phyloP scores from a whole-genome alignment of 345 rosid species.

The Salix dunnii region DNA sequence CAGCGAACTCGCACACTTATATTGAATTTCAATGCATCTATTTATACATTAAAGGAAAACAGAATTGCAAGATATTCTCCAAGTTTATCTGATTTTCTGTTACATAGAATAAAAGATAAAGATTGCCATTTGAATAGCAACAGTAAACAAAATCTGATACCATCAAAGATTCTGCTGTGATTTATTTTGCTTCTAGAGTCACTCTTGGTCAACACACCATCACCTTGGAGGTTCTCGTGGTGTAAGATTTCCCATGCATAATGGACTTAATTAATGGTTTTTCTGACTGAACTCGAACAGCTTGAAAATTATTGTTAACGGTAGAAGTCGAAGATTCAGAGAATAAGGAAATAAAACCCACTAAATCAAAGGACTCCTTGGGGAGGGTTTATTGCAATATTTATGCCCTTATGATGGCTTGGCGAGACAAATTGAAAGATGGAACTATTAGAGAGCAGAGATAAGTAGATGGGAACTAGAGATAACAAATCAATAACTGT shows the following conservation, averaged over 20 bases:
- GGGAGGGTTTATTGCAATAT: background rate
- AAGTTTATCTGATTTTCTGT: too few species aligned
- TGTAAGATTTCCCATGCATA: background rate
- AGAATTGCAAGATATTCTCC: too few species aligned
- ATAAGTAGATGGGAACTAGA: background rate
- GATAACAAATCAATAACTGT: background rate
- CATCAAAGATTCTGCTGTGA: too few species aligned
- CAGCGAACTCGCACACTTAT: too few species aligned
- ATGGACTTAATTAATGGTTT: background rate
- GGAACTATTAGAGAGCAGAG: background rate
- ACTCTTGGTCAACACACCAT: background rate
- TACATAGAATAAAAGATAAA: too few species aligned
- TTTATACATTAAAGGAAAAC: too few species aligned
- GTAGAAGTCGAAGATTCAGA: background rate
- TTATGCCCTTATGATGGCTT: background rate
- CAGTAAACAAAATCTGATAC: too few species aligned
- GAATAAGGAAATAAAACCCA: background rate
- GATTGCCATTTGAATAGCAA: too few species aligned
- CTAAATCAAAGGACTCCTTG: background rate
- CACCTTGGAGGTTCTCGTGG: background rate
- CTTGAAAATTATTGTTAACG: background rate
- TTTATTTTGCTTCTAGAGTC: too few species aligned
- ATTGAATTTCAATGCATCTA: too few species aligned
- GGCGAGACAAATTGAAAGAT: background rate
- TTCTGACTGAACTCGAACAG: background rate